Conservation (phyloP, 2,329 filamentous ascomycete genomes). For the Emmonsiellopsis sp. region DNA sequence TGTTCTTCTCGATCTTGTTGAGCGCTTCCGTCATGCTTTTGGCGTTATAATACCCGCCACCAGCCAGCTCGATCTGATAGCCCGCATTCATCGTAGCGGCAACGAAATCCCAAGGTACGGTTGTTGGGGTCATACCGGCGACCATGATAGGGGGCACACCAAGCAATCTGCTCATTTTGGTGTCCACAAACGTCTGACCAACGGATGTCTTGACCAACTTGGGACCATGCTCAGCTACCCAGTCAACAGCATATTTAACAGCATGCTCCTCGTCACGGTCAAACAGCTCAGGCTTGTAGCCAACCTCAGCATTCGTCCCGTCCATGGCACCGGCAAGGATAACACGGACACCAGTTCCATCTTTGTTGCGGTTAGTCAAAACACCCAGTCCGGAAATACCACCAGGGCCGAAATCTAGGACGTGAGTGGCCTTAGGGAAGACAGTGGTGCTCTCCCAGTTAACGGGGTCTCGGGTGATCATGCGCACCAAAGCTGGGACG, state of each 20-base stretch:
- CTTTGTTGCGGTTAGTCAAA: conserved; percentile 96
- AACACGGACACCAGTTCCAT: conserved; percentile 92
- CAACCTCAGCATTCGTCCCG: conserved; percentile 80
- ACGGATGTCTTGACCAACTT: conserved; percentile 79
- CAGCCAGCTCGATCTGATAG: conserved; percentile 86
- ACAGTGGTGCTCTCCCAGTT: conserved; percentile 94
- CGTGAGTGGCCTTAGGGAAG: conserved; percentile 84
- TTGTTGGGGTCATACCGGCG: conserved; percentile 87
- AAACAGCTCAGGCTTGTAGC: conserved; percentile 96
- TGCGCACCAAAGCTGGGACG: conserved; percentile 73
- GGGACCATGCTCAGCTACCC: conserved; percentile 97
- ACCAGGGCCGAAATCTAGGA: conserved; percentile 92
- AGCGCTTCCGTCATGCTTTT: conserved; percentile 76
- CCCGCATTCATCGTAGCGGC: conserved; percentile 88
- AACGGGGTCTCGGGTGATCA: conserved; percentile 90
- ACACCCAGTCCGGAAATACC: conserved; percentile 94
- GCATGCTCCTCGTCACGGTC: conserved; percentile 92
- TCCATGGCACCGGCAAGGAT: conserved; percentile 91
- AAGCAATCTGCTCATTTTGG: conserved; percentile 84
- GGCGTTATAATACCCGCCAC: conserved; percentile 79
- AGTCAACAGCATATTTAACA: conserved; percentile 89
- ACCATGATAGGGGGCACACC: conserved; percentile 83
- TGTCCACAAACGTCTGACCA: conserved; percentile 87
- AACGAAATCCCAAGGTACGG: conserved; percentile 84
- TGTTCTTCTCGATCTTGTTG: conserved; percentile 71